Conservation (phyloP, 768 basidiomycete genomes). For the Termitomyces sp. region DNA sequence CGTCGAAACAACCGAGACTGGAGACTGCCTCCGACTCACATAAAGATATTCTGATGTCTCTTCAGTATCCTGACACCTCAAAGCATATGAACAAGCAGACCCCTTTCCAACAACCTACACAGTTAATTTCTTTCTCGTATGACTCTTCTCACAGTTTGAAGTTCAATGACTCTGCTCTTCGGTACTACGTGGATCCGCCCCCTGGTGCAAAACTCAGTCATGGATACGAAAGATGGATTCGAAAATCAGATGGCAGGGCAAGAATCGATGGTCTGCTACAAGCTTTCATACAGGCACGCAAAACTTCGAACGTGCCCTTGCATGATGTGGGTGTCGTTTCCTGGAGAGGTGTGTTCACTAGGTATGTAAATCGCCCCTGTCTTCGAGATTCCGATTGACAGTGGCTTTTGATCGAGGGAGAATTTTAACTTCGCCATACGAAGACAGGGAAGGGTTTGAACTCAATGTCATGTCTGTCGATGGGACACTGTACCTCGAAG, state of each 20-base stretch:
- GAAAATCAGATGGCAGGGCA: constrained; percentile 56
- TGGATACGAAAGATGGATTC: constrained; percentile 72
- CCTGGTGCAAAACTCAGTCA: constrained; percentile 55
- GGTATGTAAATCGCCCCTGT: constrained; percentile 34
- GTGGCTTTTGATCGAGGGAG: constrained; percentile 39
- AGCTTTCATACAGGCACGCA: constrained; percentile 44
- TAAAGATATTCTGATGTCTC: not conserved
- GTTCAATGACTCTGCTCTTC: constrained; percentile 64
- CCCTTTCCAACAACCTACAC: constrained; percentile 67
- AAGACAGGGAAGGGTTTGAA: constrained; percentile 73
- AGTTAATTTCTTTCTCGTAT: constrained; percentile 70
- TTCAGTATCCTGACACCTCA: constrained; percentile 17
- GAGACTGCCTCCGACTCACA: not conserved
- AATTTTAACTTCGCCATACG: constrained; percentile 78
- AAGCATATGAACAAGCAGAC: constrained; percentile 16
- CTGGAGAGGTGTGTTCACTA: constrained; percentile 86
- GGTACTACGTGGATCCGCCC: constrained; percentile 69
- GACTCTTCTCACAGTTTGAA: constrained; percentile 46
- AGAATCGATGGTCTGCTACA: constrained; percentile 64
- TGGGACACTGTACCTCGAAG: constrained; percentile 71
- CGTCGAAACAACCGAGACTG: not conserved
- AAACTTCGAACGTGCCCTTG: constrained; percentile 8
- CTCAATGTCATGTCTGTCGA: constrained; percentile 76
- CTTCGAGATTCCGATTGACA: constrained; percentile 2
- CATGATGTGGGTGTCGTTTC: constrained; percentile 52